These are phyloP conservation scores for Suillus occidentalis DNA, from an alignment of 768 basidiomycete species.

Conservation along the genomic window DNA sequence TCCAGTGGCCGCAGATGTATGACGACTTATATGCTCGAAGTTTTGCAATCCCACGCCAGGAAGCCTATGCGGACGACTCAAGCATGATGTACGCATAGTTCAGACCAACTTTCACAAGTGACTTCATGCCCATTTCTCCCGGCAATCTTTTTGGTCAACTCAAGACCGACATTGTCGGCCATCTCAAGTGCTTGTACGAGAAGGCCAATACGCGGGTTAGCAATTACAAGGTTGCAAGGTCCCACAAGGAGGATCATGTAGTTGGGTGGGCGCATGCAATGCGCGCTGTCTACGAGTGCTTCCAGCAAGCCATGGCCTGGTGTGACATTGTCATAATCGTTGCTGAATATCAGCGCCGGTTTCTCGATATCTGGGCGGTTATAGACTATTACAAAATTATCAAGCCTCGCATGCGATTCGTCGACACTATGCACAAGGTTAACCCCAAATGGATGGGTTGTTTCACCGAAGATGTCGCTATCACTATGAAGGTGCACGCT, in stretches of 20 bases:
- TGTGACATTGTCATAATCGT: background rate
- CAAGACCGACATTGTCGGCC: background rate
- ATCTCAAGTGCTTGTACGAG: background rate
- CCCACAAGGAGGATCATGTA: background rate
- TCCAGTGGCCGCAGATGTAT: background rate
- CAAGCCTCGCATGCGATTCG: background rate
- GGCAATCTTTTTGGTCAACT: background rate
- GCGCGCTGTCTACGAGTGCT: background rate
- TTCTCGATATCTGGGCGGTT: background rate
- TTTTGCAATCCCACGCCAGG: background rate
- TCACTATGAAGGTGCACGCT: background rate
- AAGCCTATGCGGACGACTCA: background rate
- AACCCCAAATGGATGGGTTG: background rate
- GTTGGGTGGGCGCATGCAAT: background rate
- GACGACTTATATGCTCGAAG: background rate
- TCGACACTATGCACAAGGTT: background rate
- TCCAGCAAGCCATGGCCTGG: background rate
- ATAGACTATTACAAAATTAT: background rate
- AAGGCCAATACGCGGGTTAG: background rate
- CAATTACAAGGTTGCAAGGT: background rate
- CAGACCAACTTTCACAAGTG: background rate
- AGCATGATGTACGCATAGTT: background rate
- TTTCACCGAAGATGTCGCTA: background rate
- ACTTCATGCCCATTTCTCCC: background rate
- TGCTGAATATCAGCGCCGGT: background rate